phyloP scores from a whole-genome alignment of 805 yeast species.

The Saccharomycopsis javanensis region DNA sequence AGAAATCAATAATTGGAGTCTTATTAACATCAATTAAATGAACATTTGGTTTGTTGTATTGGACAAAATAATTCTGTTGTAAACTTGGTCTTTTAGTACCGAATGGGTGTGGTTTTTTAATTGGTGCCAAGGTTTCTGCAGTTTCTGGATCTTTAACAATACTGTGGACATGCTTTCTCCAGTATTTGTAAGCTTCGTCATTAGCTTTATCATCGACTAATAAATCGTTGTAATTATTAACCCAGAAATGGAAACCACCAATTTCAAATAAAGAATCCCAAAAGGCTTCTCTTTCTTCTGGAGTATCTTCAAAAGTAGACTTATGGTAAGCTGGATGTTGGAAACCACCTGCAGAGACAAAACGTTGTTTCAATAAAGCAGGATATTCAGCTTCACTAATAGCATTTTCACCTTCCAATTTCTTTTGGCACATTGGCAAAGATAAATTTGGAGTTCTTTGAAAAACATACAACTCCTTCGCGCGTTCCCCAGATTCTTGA shows the following conservation, averaged over 20 bases:
- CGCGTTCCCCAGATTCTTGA: slow-evolving; percentile 20
- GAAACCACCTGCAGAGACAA: slow-evolving; percentile 21
- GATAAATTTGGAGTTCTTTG: slow-evolving; percentile 21
- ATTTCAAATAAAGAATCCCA: slow-evolving; percentile 21
- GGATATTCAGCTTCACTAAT: slow-evolving; percentile 5
- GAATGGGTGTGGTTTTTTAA: slow-evolving; percentile 19
- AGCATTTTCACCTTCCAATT: background rate
- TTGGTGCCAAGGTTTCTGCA: slow-evolving; percentile 19
- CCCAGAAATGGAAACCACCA: slow-evolving; percentile 27
- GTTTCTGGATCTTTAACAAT: slow-evolving; percentile 20
- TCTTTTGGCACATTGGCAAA: slow-evolving; percentile 21
- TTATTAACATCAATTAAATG: slow-evolving; percentile 22
- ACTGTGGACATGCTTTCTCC: slow-evolving; percentile 15
- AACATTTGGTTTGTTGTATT: slow-evolving; percentile 19
- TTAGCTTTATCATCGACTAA: slow-evolving; percentile 17
- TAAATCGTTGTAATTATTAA: slow-evolving; percentile 19
- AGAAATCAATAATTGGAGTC: slow-evolving; percentile 18
- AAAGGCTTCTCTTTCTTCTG: slow-evolving; percentile 19
- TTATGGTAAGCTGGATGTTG: background rate
- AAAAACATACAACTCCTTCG: slow-evolving; percentile 18
- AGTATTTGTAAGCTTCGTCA: slow-evolving; percentile 18
- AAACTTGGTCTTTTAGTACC: slow-evolving; percentile 21
- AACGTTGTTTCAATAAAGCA: slow-evolving; percentile 17
- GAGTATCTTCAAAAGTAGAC: slow-evolving; percentile 19
- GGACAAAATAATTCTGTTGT: slow-evolving; percentile 20